Conservation (phyloP, 208 protist species). For the Acanthamoeba lenticulata region DNA sequence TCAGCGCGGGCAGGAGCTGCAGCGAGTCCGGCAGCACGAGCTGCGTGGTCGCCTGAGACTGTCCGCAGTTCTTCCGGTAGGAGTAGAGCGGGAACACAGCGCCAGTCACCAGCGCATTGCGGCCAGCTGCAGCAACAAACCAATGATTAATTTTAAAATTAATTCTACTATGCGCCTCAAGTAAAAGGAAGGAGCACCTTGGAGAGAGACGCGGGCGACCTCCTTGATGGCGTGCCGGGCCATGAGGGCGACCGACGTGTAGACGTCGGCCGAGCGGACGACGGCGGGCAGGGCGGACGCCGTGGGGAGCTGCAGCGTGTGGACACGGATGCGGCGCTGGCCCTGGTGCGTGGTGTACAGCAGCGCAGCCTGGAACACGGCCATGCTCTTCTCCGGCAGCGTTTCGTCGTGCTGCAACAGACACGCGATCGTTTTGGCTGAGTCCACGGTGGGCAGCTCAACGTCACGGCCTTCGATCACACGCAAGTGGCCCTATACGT, state of each 20-base stretch:
- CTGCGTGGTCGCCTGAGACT: background rate
- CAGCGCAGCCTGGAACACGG: constrained; percentile 84
- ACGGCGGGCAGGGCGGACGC: background rate
- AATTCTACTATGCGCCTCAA: too few species aligned
- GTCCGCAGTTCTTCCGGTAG: constrained; percentile 42
- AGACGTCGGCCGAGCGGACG: constrained; percentile 27
- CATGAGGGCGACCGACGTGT: constrained; percentile 15
- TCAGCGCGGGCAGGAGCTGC: constrained; percentile 28
- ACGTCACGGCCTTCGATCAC: background rate
- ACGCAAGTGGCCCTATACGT: constrained; percentile 66
- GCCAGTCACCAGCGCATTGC: constrained; percentile 52
- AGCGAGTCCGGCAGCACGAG: constrained; percentile 56
- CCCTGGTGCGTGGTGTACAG: constrained; percentile 88
- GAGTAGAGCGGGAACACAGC: constrained; percentile 44
- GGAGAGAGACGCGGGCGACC: background rate
- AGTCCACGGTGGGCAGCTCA: constrained; percentile 54
- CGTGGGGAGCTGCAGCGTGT: constrained; percentile 73
- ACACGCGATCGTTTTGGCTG: constrained; percentile 52
- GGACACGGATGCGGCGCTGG: constrained; percentile 88
- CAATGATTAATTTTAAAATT: background rate
- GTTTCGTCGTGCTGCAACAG: constrained; percentile 53
- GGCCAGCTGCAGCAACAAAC: constrained; percentile 9
- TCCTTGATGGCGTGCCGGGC: constrained; percentile 47
- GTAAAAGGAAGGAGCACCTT: background rate
- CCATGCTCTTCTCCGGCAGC: constrained; percentile 21